Conservation (phyloP, 371 early-diverging fungal genomes). For the Lichtheimia corymbifera region DNA sequence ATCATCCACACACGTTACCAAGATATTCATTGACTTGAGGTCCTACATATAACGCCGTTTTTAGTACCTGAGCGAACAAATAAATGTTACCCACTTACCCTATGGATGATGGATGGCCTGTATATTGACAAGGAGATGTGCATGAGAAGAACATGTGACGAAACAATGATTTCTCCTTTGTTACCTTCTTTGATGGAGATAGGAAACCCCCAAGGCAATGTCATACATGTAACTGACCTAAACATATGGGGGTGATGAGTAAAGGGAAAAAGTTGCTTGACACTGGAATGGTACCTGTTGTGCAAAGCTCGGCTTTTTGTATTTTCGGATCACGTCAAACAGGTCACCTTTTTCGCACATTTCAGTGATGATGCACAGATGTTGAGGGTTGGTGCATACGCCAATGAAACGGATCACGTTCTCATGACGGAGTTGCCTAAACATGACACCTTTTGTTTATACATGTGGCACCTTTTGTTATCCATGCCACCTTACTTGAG, state of each 20-base stretch:
- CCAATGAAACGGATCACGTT: constrained; percentile 79
- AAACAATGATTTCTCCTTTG: background rate
- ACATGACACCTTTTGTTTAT: background rate
- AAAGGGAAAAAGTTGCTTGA: constrained; percentile 13
- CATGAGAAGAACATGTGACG: background rate
- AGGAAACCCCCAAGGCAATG: constrained; percentile 75
- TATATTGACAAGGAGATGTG: background rate
- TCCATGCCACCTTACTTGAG: constrained; percentile 54
- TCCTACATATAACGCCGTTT: constrained; percentile 37
- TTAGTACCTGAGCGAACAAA: background rate
- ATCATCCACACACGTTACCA: constrained; percentile 36
- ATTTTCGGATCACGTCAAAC: constrained; percentile 73
- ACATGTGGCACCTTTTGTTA: background rate
- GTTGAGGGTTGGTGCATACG: constrained; percentile 66
- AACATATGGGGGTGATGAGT: constrained; percentile 13
- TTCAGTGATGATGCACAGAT: constrained; percentile 76
- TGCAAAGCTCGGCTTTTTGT: constrained; percentile 63
- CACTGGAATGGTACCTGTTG: constrained; percentile 36
- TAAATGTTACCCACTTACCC: constrained; percentile 22
- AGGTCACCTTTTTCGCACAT: constrained; percentile 76
- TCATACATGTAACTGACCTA: constrained; percentile 80
- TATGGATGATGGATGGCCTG: constrained; percentile 49
- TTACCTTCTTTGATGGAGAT: constrained; percentile 61
- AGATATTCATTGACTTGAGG: constrained; percentile 85
- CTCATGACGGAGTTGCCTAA: constrained; percentile 74